Percentiles rank a stretch among this genome's conserved stretches.
phyloP scores from a whole-genome alignment of 306 rosid genomes.

The Oxytropis ochrocephala region DNA sequence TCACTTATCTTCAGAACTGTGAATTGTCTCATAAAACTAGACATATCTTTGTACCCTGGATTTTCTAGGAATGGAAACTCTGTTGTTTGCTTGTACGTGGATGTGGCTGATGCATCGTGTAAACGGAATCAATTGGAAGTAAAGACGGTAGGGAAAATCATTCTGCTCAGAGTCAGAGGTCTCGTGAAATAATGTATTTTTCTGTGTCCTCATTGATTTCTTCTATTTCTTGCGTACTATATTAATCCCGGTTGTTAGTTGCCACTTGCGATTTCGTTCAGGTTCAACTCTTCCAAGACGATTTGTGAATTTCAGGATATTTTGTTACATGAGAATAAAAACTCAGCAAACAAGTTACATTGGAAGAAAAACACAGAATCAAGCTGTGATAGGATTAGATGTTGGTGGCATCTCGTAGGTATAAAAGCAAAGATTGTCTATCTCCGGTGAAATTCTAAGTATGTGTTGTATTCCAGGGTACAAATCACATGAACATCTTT shows the following conservation, averaged over 20 bases:
- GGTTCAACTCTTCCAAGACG: too few species aligned
- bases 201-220: background rate
- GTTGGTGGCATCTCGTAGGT: too few species aligned
- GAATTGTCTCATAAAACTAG: conserved; percentile 13
- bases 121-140: conserved; percentile 15
- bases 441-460: too few species aligned
- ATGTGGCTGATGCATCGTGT: conserved; percentile 19
- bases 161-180: background rate
- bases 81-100: conserved; percentile 20
- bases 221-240: background rate
- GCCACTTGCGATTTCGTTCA: too few species aligned
- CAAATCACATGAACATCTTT: too few species aligned
- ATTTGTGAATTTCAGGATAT: too few species aligned
- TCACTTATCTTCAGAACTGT: conserved; percentile 21
- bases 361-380: too few species aligned
- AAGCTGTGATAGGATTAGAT: too few species aligned
- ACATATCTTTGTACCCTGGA: conserved; percentile 15
- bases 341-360: too few species aligned
- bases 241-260: background rate
- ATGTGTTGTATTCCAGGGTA: too few species aligned
- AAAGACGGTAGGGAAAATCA: background rate
- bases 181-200: conserved; percentile 1
- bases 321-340: too few species aligned
- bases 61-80: conserved; percentile 16
- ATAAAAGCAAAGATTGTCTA: too few species aligned